These are phyloP conservation scores for Cyclotella sp. DNA, from an alignment of 108 stramenopile genomes.

Conservation along the genomic window DNA sequence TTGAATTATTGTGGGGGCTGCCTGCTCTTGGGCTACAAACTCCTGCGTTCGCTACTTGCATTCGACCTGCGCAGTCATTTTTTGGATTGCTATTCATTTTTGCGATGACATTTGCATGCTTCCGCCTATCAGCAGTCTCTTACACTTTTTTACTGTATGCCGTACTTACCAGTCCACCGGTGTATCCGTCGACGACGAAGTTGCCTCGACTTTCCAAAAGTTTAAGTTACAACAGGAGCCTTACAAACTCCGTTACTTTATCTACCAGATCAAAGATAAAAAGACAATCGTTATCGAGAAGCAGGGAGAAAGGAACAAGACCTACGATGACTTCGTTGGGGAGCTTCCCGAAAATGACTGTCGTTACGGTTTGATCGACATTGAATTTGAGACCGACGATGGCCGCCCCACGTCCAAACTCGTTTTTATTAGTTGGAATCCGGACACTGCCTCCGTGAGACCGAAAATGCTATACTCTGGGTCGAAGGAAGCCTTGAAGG, in stretches of 20 bases:
- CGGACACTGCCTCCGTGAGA: conserved; percentile 87
- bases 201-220: conserved; percentile 67
- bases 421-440: conserved; percentile 94
- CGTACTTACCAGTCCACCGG: conserved; percentile 83
- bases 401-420: conserved; percentile 94
- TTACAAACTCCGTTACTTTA: conserved; percentile 81
- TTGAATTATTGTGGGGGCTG: too few species aligned
- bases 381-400: conserved; percentile 88
- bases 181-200: conserved; percentile 78
- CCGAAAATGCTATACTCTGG: conserved; percentile 96
- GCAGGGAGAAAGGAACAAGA: conserved; percentile 59
- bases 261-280: conserved; percentile 85
- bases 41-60: too few species aligned
- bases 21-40: too few species aligned
- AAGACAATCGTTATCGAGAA: conserved; percentile 84
- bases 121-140: background rate
- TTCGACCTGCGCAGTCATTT: too few species aligned
- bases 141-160: background rate
- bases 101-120: too few species aligned
- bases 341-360: conserved; percentile 88
- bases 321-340: conserved; percentile 84
- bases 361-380: conserved; percentile 93
- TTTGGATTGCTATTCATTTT: too few species aligned
- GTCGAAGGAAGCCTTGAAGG: conserved; percentile 92
- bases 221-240: conserved; percentile 86